Evolutionary conservation across 208 protist genomes (phyloP), one percentile per base, ranked within the genome.

Genomic region (Crithidia sp.): DNA sequence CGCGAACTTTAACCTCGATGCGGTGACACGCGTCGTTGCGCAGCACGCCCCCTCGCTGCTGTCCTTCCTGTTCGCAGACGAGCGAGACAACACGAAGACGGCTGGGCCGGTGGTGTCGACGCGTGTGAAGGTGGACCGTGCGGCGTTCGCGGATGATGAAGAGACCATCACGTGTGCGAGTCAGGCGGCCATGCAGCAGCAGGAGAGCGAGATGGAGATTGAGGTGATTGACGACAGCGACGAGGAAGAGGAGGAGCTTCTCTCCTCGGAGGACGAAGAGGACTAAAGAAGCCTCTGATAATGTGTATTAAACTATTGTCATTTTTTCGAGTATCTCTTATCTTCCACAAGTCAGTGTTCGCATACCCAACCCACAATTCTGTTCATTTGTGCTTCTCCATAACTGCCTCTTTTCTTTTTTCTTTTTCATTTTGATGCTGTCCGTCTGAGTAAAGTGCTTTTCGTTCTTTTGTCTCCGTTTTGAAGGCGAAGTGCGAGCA

Each of bases 11-110:
- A 79, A 86, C n/a, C 84, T 96, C n/a, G 92, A 96, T 77, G 89
- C 84, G 69, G 92, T 95, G 14, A 71, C 80, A 36, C 86, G 86
- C 45, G 76, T 74, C 16, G 83, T 97, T 17, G 85, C 88, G 12
- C 71, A 50, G 47, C 40, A 59, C 50, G 86, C 85, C 12, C 84
- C 87, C 5, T 69, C 58, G n/a, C 80, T 96, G 16, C 65, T 94
- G 45, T 93, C 80, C 53, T 97, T 95, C 54, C 70, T 95, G 43
- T 97, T 97, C 65, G 90, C 91, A 19, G 90, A 97, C 62, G 93
- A 96, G 72, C 88, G 93, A 13, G 93, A 97, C 67, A 93, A 90
- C 74, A 89, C 85, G 10, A 86, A 84, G 57, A 59, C 67, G 41
- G 37, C 40, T n/a, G 61, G 57, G 12, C 62, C 69, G 7, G 61